A percentile compares a stretch with the other conserved stretches of the same genome.
Evolutionary conservation across 2,329 filamentous ascomycete species (phyloP).

Genomic region (Alternaria sp.): DNA sequence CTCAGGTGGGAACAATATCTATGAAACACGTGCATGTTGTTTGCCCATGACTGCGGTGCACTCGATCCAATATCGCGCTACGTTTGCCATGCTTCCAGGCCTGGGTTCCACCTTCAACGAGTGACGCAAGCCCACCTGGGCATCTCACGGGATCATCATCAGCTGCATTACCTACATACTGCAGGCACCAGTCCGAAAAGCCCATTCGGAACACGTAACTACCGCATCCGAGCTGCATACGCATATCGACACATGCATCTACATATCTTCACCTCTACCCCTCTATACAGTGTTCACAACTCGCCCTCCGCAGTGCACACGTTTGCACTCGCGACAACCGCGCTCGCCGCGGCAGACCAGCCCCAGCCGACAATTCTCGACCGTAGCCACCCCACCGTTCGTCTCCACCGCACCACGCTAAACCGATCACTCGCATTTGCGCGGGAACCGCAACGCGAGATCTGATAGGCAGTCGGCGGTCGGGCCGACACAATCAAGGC

Average conservation of each 20-base stretch:
- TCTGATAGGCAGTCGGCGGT: conserved; percentile 28
- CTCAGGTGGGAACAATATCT: neutral
- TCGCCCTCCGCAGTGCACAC: neutral
- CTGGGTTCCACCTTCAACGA: neutral
- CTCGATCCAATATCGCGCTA: neutral
- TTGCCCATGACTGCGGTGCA: neutral
- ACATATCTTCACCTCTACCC: neutral
- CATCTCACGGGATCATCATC: conserved; percentile 3
- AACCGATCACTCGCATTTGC: conserved; percentile 28
- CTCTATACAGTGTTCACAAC: neutral
- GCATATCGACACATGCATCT: neutral
- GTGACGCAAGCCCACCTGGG: conserved; percentile 11
- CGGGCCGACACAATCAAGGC: conserved; percentile 24
- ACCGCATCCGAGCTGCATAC: neutral
- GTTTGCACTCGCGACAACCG: conserved; percentile 19
- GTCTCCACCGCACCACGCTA: conserved; percentile 26
- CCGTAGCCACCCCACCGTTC: conserved; percentile 17
- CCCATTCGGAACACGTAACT: neutral
- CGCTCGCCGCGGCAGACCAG: conserved; percentile 26
- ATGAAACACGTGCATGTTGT: neutral
- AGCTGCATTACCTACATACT: neutral
- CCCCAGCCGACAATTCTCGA: conserved; percentile 1
- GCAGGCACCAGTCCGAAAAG: neutral
- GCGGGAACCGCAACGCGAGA: conserved; percentile 20
- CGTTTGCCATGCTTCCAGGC: neutral